Evolutionary conservation across 371 early-diverging fungal species (phyloP).

Genomic region (Dipsacomyces acuminosporus): DNA sequence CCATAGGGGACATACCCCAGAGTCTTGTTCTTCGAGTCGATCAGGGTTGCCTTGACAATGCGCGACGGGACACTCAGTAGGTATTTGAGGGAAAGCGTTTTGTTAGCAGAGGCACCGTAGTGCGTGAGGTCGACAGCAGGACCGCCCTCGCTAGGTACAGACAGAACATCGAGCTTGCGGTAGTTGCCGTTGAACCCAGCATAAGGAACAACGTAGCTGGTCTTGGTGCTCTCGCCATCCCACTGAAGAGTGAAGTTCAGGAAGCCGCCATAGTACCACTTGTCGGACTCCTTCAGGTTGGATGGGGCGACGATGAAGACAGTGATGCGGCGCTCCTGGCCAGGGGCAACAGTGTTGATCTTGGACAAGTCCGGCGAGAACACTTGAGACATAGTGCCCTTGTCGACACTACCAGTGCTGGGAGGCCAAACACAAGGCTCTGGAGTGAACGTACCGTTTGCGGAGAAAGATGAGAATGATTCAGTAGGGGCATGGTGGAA

Average conservation of each 20-base stretch:
- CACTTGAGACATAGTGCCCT: constrained; percentile 10
- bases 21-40: constrained; percentile 9
- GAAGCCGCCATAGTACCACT: constrained; percentile 43
- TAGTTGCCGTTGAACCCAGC: constrained; percentile 40
- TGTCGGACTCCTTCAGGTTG: constrained; percentile 20
- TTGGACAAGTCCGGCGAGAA: constrained; percentile 36
- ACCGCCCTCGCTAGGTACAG: constrained; percentile 2
- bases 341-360: constrained; percentile 42
- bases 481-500: constrained; percentile 8
- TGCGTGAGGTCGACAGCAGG: background rate
- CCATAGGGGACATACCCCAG: constrained; percentile 22
- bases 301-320: constrained; percentile 37
- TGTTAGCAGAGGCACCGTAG: background rate
- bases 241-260: constrained; percentile 29
- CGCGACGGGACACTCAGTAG: constrained; percentile 10
- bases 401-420: background rate
- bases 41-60: constrained; percentile 8
- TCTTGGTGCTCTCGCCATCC: constrained; percentile 9
- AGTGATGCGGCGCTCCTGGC: constrained; percentile 14
- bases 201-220: constrained; percentile 25
- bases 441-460: constrained; percentile 53
- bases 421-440: constrained; percentile 33
- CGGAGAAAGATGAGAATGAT: constrained; percentile 40
- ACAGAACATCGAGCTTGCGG: constrained; percentile 8
- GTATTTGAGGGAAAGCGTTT: background rate